Conservation (phyloP, 805 yeast genomes). For the Cyberlindnera mycetangii region DNA sequence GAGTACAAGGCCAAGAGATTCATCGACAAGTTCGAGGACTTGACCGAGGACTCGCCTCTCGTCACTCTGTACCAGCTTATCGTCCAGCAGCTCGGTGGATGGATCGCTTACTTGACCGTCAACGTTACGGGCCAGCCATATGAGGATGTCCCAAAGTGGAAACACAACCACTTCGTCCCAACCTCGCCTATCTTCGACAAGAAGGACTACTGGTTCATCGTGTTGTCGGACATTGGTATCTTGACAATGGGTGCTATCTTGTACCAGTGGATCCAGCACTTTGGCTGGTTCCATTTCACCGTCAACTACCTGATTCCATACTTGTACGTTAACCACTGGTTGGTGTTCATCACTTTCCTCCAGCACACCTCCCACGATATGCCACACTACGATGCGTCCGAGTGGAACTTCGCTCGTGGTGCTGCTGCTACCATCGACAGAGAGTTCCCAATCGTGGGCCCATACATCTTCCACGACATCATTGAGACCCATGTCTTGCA, state of each 20-base stretch:
- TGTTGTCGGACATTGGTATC: conserved; percentile 56
- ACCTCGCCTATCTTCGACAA: conserved; percentile 51
- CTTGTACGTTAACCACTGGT: conserved; percentile 62
- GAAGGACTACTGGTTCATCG: conserved; percentile 52
- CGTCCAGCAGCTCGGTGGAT: conserved; percentile 57
- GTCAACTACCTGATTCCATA: conserved; percentile 59
- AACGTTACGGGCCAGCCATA: conserved; percentile 57
- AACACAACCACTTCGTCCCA: conserved; percentile 54
- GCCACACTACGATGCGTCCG: conserved; percentile 54
- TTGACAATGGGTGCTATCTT: conserved; percentile 40
- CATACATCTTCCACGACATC: conserved; percentile 80
- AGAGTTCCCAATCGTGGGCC: conserved; percentile 58
- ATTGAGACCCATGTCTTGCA: conserved; percentile 89
- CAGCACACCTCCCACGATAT: conserved; percentile 60
- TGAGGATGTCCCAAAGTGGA: conserved; percentile 39
- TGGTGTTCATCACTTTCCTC: conserved; percentile 58
- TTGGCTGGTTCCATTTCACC: conserved; percentile 48
- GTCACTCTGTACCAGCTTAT: conserved; percentile 40
- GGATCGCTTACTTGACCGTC: conserved; percentile 45
- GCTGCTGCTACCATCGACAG: conserved; percentile 66
- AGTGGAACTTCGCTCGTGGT: conserved; percentile 66
- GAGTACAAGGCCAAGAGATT: conserved; percentile 36
- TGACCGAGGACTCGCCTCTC: conserved; percentile 54
- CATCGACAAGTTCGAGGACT: conserved; percentile 23
- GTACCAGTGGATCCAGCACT: conserved; percentile 48